Base-by-base conservation (phyloP, 2,329 filamentous ascomycete species). In the Ophiostoma ulmi region DNA sequence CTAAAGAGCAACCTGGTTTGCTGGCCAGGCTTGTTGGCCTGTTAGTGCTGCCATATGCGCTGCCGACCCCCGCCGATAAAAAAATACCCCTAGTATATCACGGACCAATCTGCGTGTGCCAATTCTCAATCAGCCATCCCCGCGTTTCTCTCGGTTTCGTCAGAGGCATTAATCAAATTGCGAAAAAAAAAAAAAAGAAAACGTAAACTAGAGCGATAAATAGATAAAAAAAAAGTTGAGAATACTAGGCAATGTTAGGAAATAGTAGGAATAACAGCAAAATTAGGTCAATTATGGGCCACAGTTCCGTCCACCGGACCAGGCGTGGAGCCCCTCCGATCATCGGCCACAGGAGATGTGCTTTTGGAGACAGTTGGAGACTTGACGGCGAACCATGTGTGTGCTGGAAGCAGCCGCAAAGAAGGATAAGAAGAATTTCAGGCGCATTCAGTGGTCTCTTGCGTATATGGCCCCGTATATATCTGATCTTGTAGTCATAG, bases 41-140 rank as follows among this genome's bases (percentile, higher is more conserved):
- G 31, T 31, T 31, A 31, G 22, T 26, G 52, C 5, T 48, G 44
- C 44, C 44, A 20, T 20, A 48, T 48, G 44, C 44, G 44, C 41
- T 3, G 55, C 58, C 55, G 68, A 55, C 41, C 68, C 41, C 36
- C 39, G 68, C 39, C 61, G 41, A 31, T 36, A 31, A 52, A 52
- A 52, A 52, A 52, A 14, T 10, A 31, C 17, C n/a, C 35, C 48
- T 55, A 55, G n/a, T 22, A 7, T 10, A 8, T 10, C 22, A 39
- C 7, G 31, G 36, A 44, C 73, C 73, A 74, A 74, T 74, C 67
- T 69, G 61, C 55, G 70, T 63, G 26, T 35, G 38, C 48, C 69
- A 69, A 74, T 71, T 74, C 71, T 70, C 58, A 74, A 73, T 72
- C 72, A 55, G 64, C 68, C 66, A 71, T 72, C 72, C 73, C 73